Conservation (phyloP, 164 flowering plant genomes). For the Buxus sempervirens region DNA sequence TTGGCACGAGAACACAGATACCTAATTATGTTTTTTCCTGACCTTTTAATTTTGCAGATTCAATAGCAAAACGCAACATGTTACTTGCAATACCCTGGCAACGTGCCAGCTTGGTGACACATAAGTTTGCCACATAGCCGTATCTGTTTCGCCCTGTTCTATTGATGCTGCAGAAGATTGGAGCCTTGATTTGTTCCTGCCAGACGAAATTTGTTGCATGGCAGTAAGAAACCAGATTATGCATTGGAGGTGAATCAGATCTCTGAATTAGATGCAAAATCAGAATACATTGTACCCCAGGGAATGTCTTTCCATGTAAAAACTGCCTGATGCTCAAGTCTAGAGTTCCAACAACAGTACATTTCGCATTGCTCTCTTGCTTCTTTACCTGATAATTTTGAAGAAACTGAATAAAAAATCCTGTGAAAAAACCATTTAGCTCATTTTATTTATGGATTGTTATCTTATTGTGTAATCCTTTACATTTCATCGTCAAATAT, state of each 20-base stretch:
- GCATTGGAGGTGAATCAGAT: background rate
- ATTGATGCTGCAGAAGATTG: constrained; percentile 37
- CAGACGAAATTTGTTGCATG: constrained; percentile 4
- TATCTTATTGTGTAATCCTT: no score
- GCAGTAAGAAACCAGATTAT: no score
- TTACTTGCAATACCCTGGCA: constrained; percentile 76
- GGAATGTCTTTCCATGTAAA: constrained; percentile 58
- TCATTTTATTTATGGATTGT: no score
- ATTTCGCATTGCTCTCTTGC: constrained; percentile 36
- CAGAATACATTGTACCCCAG: constrained; percentile 48
- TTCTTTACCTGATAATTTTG: constrained; percentile 49
- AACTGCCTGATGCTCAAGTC: constrained; percentile 57
- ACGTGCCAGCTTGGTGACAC: constrained; percentile 70
- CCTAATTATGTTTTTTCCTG: constrained; percentile 4
- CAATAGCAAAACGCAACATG: constrained; percentile 62
- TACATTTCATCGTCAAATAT: no score
- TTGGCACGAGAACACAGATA: background rate
- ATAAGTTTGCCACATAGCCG: constrained; percentile 65
- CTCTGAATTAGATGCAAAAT: background rate
- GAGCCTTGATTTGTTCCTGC: constrained; percentile 50
- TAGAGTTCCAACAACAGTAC: constrained; percentile 71
- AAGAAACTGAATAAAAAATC: constrained; percentile 1
- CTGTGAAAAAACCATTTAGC: no score
- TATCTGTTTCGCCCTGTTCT: constrained; percentile 32
- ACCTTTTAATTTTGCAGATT: constrained; percentile 53